Evolutionary conservation across 2,329 filamentous ascomycete genomes (phyloP), one percentile per base, ranked within the genome.

Genomic region (Neonectria magnoliae): DNA sequence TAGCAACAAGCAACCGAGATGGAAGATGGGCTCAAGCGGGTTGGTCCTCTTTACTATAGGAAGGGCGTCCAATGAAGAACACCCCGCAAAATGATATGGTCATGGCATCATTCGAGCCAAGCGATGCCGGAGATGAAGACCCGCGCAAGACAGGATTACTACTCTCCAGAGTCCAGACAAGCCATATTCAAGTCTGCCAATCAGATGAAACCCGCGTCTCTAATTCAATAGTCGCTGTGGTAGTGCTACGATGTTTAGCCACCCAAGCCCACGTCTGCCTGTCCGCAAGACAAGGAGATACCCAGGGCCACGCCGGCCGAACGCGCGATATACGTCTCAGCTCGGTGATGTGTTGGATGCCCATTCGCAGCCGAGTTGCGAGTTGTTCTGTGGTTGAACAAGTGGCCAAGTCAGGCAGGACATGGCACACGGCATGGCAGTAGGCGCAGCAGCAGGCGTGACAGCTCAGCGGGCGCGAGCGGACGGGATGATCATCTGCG

Each of bases 401-500:
- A 66, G 65, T 73, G 68, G 69, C 53, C 57, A 42, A 36, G n/a
- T 27, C 41, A 44, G 45, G 52, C 16, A 51, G 38, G 20, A 27
- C 53, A 38, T 33, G 29, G 48, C 29, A 18, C 48, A 33, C 16
- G n/a, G 48, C 48, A 8, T 33, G n/a, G n/a, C 48, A n/a, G 18
- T 20, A 31, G 50, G 42, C 48, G 59, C 59, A 61, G 52, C 59
- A 22, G 22, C 36, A 25, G 52, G 59, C 18, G 47, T 67, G 72
- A 71, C 71, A 71, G 69, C 67, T 73, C 65, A 70, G 67, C 55
- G 57, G 66, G 68, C 68, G 65, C 63, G 60, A 44, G 51, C 31
- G 48, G 68, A 65, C 66, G 71, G 70, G 68, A 68, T 73, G 69
- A 74, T 75, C 72, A 75, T 68, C 73, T 70, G 72, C 68, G 73